Evolutionary conservation across 768 basidiomycete species (phyloP), one percentile per base, ranked within the genome.

Genomic region (Mycena pura): DNA sequence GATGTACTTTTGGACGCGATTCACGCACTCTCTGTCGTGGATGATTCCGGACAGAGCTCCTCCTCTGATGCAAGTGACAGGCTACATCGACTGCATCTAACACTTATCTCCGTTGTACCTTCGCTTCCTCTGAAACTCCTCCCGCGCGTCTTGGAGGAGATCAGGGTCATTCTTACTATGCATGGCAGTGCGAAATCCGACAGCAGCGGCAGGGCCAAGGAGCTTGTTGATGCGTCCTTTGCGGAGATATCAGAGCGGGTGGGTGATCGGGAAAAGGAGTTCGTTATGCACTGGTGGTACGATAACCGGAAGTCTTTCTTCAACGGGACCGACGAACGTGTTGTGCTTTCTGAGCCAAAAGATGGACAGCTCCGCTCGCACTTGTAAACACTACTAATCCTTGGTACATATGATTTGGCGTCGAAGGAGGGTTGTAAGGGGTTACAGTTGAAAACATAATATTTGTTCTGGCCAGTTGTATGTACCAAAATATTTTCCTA

Each of bases 261-360:
- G 2, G 89, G 87, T 14, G 90, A 92, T 69, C 77, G 78, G 40
- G 89, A 90, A 76, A 91, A 88, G 75, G 86, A 84, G 69, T 79
- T 79, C 61, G 85, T 75, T 39, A 82, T 93, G 74, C 76, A 74
- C 43, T 93, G 92, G 92, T 93, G 92, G 92, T 82, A 86, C 69
- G 79, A 82, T 55, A 75, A 84, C 51, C 69, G 69, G 46, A 44
- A 25, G 43, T 60, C 50, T 31, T 66, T 57, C 48, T 29, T 32
- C 31, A n/a, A 27, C 69, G 49, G 48, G 24, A 21, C 7, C 19
- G 49, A 21, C 29, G 34, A 45, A 50, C 9, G 34, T 17, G n/a
- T 17, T 36, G 34, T 36, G 34, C 34, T 36, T 17, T 9, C 10
- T 17, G 17, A n/a, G n/a, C n/a, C n/a, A n/a, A n/a, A n/a, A n/a